Evolutionary conservation across 2,329 filamentous ascomycete species (phyloP).

Genomic region (Paramyrothecium sp.): DNA sequence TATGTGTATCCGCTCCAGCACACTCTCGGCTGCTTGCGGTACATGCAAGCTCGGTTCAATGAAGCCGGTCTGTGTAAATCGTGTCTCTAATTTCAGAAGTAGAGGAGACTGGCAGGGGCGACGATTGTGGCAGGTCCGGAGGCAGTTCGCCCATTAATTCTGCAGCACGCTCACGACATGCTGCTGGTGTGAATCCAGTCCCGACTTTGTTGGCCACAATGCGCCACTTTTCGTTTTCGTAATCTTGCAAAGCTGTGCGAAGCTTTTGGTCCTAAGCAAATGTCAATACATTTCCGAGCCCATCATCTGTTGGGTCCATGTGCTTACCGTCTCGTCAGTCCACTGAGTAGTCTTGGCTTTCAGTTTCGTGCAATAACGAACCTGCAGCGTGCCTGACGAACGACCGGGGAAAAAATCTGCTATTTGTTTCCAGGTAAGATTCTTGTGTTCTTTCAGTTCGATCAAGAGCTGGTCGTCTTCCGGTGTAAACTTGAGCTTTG

Average conservation of each 20-base stretch:
- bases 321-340: constrained; percentile 86
- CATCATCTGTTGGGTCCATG: neutral
- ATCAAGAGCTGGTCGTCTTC: constrained; percentile 88
- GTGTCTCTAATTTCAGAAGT: constrained; percentile 18
- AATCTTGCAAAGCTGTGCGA: constrained; percentile 74
- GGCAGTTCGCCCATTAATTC: constrained; percentile 52
- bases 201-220: constrained; percentile 90
- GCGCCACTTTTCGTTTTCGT: constrained; percentile 90
- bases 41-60: constrained; percentile 29
- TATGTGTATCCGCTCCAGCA: too few species aligned
- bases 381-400: constrained; percentile 86
- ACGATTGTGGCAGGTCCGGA: constrained; percentile 52
- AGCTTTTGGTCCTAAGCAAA: constrained; percentile 70
- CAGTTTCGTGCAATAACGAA: constrained; percentile 91
- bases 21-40: neutral
- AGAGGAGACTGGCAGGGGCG: constrained; percentile 44
- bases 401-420: constrained; percentile 92
- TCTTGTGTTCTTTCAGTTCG: constrained; percentile 91
- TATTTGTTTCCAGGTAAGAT: constrained; percentile 96
- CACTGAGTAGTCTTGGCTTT: constrained; percentile 92
- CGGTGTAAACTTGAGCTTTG: constrained; percentile 90
- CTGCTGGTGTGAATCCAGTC: constrained; percentile 81
- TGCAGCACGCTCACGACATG: constrained; percentile 78
- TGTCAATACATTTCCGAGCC: constrained; percentile 6
- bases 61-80: constrained; percentile 47